Evolutionary conservation across 176 grass and related monocot species (phyloP).

Genomic region (Puccinellia tenuiflora): DNA sequence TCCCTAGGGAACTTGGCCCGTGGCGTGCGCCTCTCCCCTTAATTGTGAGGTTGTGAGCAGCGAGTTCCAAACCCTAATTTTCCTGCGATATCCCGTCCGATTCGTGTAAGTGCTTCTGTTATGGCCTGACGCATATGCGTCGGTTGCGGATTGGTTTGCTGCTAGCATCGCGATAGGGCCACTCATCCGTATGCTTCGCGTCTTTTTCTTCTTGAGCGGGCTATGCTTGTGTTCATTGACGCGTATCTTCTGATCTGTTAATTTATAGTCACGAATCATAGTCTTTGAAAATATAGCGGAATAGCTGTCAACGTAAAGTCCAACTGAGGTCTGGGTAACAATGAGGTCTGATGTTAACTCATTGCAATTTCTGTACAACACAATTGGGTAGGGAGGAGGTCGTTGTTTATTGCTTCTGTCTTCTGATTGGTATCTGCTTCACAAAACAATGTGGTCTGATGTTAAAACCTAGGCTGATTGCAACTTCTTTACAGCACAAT

Average conservation of each 20-base stretch:
- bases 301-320: not conserved
- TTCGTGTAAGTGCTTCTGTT: not conserved
- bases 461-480: not conserved
- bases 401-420: not conserved
- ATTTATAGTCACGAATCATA: not conserved
- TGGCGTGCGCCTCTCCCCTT: not conserved
- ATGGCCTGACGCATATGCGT: not conserved
- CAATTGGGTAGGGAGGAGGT: not conserved
- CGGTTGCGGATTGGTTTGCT: not conserved
- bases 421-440: not conserved
- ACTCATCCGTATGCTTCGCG: not conserved
- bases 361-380: not conserved
- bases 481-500: not conserved
- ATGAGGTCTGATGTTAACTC: not conserved
- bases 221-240: not conserved
- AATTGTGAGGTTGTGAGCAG: not conserved
- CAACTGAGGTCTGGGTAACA: not conserved
- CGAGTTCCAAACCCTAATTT: constrained; percentile 9
- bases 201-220: not conserved
- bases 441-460: not conserved
- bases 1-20: not conserved
- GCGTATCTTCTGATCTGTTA: not conserved
- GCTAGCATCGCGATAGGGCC: not conserved
- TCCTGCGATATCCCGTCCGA: not conserved
- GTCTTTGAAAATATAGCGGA: not conserved